A percentile compares a stretch with the other conserved stretches of the same genome.
Conservation (phyloP, 2,329 filamentous ascomycete species). For the Fusarium cyanostomum region DNA sequence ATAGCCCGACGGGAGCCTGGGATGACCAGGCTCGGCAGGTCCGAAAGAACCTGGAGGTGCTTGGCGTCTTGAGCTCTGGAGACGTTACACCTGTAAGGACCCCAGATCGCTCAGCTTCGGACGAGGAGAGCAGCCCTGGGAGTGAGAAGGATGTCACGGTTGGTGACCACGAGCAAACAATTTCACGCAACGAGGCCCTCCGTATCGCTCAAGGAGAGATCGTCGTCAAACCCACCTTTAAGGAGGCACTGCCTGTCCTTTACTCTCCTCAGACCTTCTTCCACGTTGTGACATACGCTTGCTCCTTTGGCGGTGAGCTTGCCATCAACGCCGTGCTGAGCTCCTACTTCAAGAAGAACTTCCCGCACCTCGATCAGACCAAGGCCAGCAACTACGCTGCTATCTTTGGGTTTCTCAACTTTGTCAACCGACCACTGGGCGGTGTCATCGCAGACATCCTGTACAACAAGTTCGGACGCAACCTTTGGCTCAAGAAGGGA, state of each 20-base stretch:
- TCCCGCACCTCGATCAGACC: constrained; percentile 66
- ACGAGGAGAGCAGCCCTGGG: constrained; percentile 49
- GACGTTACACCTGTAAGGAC: constrained; percentile 63
- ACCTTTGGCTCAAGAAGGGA: constrained; percentile 49
- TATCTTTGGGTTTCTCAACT: constrained; percentile 80
- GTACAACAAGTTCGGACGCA: constrained; percentile 52
- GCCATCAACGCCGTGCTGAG: constrained; percentile 69
- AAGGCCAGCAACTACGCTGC: constrained; percentile 69
- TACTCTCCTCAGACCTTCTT: constrained; percentile 64
- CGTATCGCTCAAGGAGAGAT: constrained; percentile 64
- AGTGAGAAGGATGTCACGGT: constrained; percentile 49
- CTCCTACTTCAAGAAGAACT: constrained; percentile 68
- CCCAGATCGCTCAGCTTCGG: constrained; percentile 48
- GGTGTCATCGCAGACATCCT: constrained; percentile 65
- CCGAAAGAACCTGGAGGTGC: constrained; percentile 60
- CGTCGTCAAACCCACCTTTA: constrained; percentile 65
- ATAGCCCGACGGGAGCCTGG: constrained; percentile 87
- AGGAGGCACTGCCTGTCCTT: constrained; percentile 56
- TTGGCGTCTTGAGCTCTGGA: constrained; percentile 52
- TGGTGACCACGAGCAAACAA: constrained; percentile 56
- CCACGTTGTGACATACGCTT: constrained; percentile 66
- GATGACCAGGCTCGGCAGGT: constrained; percentile 71
- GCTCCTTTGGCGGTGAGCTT: constrained; percentile 71
- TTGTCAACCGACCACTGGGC: constrained; percentile 72
- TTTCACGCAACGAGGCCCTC: constrained; percentile 62